These are phyloP conservation scores for Rutidosis leptorrhynchoides DNA, from an alignment of 129 eudicot species.

Conservation along the genomic window DNA sequence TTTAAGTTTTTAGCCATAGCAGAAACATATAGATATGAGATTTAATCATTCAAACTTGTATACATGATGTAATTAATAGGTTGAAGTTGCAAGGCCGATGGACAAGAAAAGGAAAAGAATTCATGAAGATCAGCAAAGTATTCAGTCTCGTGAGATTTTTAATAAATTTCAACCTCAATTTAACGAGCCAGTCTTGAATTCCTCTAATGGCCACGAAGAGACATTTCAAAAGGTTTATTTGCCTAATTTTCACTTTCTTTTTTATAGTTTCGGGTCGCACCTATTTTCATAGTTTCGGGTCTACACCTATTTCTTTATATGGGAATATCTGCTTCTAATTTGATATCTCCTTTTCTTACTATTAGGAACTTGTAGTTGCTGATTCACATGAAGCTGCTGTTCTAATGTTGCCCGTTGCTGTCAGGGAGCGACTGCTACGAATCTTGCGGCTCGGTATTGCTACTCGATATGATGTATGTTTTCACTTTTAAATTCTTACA, in stretches of 20 bases:
- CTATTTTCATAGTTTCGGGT: too few species aligned
- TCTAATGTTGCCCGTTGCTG: conserved; percentile 56
- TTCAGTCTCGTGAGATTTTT: conserved; percentile 32
- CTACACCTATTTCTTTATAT: too few species aligned
- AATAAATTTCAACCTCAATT: conserved; percentile 34
- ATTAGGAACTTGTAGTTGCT: conserved; percentile 49
- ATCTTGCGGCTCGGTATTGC: conserved; percentile 84
- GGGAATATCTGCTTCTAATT: not conserved
- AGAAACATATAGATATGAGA: conserved; percentile 15
- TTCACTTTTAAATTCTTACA: not conserved
- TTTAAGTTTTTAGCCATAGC: not conserved
- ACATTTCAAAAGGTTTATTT: conserved; percentile 40
- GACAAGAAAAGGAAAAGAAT: conserved; percentile 70
- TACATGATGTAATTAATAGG: conserved; percentile 35
- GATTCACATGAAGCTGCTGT: conserved; percentile 91
- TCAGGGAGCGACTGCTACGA: conserved; percentile 78
- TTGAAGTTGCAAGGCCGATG: conserved; percentile 87
- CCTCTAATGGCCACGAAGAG: conserved; percentile 29
- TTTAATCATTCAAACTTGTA: conserved; percentile 9
- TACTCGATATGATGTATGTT: conserved; percentile 75
- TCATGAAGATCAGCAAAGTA: conserved; percentile 53
- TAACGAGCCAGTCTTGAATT: conserved; percentile 30
- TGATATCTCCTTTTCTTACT: not conserved
- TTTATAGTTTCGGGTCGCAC: not conserved
- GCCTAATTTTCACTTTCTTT: not conserved